Conservation (phyloP, 73 alveolate species). For the Tetrahymena malaccensis region DNA sequence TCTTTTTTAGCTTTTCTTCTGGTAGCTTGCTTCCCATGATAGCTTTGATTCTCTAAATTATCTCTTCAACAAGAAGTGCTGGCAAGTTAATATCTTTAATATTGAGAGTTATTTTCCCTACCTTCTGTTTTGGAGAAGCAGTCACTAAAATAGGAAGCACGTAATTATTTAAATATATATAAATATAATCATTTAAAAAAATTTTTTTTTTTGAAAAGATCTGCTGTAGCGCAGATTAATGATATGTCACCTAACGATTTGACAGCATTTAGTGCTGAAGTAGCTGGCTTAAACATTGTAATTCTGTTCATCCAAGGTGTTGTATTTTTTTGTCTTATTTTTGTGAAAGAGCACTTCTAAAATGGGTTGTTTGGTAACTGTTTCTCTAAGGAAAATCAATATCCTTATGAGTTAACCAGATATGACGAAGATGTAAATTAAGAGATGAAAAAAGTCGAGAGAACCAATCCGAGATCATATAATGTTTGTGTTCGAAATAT, state of each 20-base stretch:
- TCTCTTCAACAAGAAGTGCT: slow-evolving; percentile 44
- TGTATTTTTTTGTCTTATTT: not conserved
- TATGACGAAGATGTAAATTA: slow-evolving; percentile 68
- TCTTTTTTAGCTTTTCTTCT: slow-evolving; percentile 61
- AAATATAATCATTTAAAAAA: not conserved
- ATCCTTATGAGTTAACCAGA: slow-evolving; percentile 8
- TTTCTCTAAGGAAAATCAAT: slow-evolving; percentile 5
- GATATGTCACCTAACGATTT: not conserved
- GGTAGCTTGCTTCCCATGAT: slow-evolving; percentile 58
- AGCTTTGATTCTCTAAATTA: slow-evolving; percentile 33
- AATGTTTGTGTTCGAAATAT: slow-evolving; percentile 58
- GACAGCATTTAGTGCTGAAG: slow-evolving; percentile 30
- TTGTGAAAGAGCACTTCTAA: slow-evolving; percentile 27
- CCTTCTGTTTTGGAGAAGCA: slow-evolving; percentile 40
- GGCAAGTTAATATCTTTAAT: slow-evolving; percentile 26
- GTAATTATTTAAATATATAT: not conserved
- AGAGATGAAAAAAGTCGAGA: slow-evolving; percentile 55
- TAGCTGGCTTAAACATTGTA: slow-evolving; percentile 57
- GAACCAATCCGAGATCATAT: slow-evolving; percentile 15
- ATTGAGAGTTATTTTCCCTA: slow-evolving; percentile 38
- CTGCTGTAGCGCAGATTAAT: not conserved
- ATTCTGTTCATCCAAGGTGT: slow-evolving; percentile 14
- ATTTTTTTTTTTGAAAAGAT: not conserved
- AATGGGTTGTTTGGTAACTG: slow-evolving; percentile 20
- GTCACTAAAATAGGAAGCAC: not conserved